Evolutionary conservation across 768 basidiomycete species (phyloP).

Genomic region (Leccinellum albellum): DNA sequence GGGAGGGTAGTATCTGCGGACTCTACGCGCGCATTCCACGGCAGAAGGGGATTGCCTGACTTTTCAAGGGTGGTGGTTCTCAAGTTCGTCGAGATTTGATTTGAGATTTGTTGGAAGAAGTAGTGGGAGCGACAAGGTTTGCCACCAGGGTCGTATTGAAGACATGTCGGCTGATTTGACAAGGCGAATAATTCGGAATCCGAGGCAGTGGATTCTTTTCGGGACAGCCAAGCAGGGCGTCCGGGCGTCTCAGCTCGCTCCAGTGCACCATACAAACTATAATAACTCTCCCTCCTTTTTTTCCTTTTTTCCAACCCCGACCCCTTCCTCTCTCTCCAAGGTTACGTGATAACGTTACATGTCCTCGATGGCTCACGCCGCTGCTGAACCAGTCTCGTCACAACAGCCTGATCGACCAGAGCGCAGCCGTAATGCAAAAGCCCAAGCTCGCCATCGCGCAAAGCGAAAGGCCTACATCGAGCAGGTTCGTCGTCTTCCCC

Average conservation of each 20-base stretch:
- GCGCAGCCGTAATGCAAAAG: conserved; percentile 83
- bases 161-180: conserved; percentile 35
- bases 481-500: conserved; percentile 46
- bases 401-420: conserved; percentile 61
- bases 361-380: conserved; percentile 57
- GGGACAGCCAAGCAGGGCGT: conserved; percentile 13
- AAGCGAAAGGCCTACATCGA: conserved; percentile 93
- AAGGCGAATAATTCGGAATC: conserved; percentile 52
- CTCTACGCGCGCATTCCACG: conserved; percentile 2
- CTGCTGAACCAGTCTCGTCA: conserved; percentile 39
- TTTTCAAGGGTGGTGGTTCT: conserved; percentile 14
- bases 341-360: conserved; percentile 48
- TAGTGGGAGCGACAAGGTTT: conserved; percentile 27
- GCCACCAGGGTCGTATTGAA: conserved; percentile 34
- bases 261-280: conserved; percentile 26
- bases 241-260: conserved; percentile 26
- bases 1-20: neutral
- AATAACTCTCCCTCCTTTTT: conserved; percentile 31
- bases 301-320: conserved; percentile 48
- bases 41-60: conserved; percentile 19
- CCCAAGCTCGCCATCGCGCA: conserved; percentile 86
- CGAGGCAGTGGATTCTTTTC: conserved; percentile 31
- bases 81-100: conserved; percentile 31
- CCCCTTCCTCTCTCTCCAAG: conserved; percentile 37
- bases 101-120: conserved; percentile 26